A percentile compares a stretch with the other conserved stretches of the same genome.
Evolutionary conservation across 1,284 basidiomycete species (phyloP).

Genomic region (Irpex sp.): DNA sequence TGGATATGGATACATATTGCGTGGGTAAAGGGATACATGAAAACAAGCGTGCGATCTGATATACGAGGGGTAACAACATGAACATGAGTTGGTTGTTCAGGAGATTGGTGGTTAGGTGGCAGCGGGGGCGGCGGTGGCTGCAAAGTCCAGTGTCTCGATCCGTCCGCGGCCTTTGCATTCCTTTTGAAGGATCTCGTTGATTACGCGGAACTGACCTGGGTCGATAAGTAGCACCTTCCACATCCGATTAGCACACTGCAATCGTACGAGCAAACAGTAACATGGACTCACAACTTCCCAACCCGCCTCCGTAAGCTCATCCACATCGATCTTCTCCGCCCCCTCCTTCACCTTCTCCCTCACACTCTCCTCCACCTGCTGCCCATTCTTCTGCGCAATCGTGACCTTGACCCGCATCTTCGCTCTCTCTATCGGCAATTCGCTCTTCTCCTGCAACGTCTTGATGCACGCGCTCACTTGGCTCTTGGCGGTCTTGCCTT

Average conservation of each 20-base stretch:
- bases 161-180: slow-evolving; percentile 85
- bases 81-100: too few relatives aligned
- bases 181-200: slow-evolving; percentile 88
- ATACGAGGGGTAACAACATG: too few relatives aligned
- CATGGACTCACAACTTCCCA: slow-evolving; percentile 79
- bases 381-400: slow-evolving; percentile 74
- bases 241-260: neutral
- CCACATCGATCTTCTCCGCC: slow-evolving; percentile 83
- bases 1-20: neutral
- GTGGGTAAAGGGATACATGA: neutral
- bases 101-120: too few relatives aligned
- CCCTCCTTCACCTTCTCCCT: slow-evolving; percentile 17
- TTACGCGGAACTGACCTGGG: slow-evolving; percentile 85
- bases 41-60: too few relatives aligned
- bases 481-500: slow-evolving; percentile 88
- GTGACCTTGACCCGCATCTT: slow-evolving; percentile 89
- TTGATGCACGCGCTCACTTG: slow-evolving; percentile 93
- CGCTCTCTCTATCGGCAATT: slow-evolving; percentile 88
- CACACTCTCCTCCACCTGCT: slow-evolving; percentile 68
- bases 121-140: slow-evolving; percentile 50
- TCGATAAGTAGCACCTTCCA: slow-evolving; percentile 85
- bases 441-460: slow-evolving; percentile 73
- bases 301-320: slow-evolving; percentile 71
- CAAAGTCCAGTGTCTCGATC: slow-evolving; percentile 79
- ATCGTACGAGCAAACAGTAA: too few relatives aligned